Base-by-base conservation (phyloP, 2,329 filamentous ascomycete genomes). In the Ophiocordyceps robertsii region DNA sequence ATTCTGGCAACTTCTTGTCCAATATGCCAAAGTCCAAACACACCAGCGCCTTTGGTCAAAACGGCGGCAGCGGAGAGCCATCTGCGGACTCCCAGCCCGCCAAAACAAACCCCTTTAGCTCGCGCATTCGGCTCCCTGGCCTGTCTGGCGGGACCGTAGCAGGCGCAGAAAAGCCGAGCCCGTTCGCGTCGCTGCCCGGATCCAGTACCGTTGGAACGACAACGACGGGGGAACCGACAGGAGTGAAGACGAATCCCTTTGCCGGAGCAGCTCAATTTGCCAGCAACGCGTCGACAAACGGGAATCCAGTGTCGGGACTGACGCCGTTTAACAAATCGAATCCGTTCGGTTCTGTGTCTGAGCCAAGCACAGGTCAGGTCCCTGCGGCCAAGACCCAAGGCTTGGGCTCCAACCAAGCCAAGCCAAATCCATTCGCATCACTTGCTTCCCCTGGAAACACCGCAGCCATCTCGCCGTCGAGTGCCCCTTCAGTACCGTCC, bases 341-440 rank as follows among this genome's bases (percentile, higher is more conserved):
- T 12, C 27, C 27, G n/a, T 39, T 31, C 21, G 38, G n/a, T n/a
- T 6, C 38, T 14, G 7, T 29, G 5, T 19, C 38, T 12, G 31
- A 32, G 31, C 11, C 31, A 6, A n/a, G n/a, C 12, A 6, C 3
- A 3, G 11, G 31, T 11, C 31, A n/a, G 12, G 12, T 8, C 3
- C 12, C 31, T n/a, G 19, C 19, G 4, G 19, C 19, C n/a, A 4
- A 32, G 31, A 6, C 12, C 11, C 12, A 32, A 32, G 31, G 12
- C 31, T 32, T n/a, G 31, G n/a, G 12, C 16, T 36, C 17, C 9
- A 24, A n/a, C 27, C 27, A 37, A 19, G n/a, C 32, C 10, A 48
- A 50, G 24, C 44, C 47, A 36, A 55, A 47, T 32, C 48, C 54
- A 12, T 58, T 60, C 16, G 37, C 51, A n/a, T 39, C 47, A 27